These are phyloP conservation scores for Warburgia ugandensis DNA, from an alignment of 164 flowering plant species.

Conservation along the genomic window DNA sequence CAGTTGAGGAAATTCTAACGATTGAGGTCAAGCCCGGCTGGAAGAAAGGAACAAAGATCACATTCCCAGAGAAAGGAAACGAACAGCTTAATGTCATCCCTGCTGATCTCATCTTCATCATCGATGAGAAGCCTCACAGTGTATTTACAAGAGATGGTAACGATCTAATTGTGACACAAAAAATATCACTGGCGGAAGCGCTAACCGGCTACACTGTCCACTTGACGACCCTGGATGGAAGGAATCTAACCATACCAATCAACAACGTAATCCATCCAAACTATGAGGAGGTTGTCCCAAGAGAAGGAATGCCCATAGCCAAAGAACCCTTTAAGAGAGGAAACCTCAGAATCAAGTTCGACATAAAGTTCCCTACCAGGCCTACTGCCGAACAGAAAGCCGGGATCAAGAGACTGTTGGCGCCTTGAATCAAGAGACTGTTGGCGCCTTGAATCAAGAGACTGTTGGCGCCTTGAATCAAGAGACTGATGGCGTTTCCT, in stretches of 20 bases:
- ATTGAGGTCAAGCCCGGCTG: slow-evolving; percentile 81
- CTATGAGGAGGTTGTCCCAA: slow-evolving; percentile 58
- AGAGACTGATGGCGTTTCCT: too few relatives aligned
- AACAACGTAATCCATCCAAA: slow-evolving; percentile 47
- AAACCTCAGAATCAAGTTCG: slow-evolving; percentile 63
- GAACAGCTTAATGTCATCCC: slow-evolving; percentile 36
- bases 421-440: too few relatives aligned
- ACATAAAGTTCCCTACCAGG: slow-evolving; percentile 57
- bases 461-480: too few relatives aligned
- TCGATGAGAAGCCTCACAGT: slow-evolving; percentile 78
- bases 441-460: too few relatives aligned
- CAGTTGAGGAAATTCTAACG: slow-evolving; percentile 49
- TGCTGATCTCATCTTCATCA: slow-evolving; percentile 61
- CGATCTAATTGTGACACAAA: slow-evolving; percentile 50
- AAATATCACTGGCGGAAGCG: slow-evolving; percentile 54
- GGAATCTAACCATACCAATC: slow-evolving; percentile 50
- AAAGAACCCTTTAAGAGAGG: slow-evolving; percentile 67
- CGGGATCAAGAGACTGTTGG: slow-evolving; percentile 50
- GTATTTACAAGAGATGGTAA: slow-evolving; percentile 70
- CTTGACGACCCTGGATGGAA: slow-evolving; percentile 62
- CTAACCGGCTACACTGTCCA: slow-evolving; percentile 53
- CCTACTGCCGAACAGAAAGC: slow-evolving; percentile 54
- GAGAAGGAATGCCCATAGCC: slow-evolving; percentile 77
- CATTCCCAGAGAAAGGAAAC: slow-evolving; percentile 48
- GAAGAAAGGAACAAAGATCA: slow-evolving; percentile 88